Evolutionary conservation across 192 early-diverging fungal species (phyloP).

Genomic region (Polychytrium aggregatum): DNA sequence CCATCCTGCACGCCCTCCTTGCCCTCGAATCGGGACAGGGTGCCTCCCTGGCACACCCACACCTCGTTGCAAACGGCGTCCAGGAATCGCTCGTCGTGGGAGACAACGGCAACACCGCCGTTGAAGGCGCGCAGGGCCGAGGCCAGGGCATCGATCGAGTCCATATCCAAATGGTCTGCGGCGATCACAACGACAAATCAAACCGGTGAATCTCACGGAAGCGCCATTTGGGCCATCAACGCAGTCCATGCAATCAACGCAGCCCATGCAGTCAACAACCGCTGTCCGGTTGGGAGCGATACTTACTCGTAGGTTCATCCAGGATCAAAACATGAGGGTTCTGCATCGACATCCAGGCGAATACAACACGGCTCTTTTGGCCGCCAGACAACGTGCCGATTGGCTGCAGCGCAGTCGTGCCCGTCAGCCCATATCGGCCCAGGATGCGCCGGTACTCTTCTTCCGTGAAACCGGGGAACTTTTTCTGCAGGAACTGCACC

Average conservation of each 20-base stretch:
- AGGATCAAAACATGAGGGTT: conserved; percentile 45
- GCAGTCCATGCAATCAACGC: no score
- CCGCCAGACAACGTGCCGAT: conserved; percentile 94
- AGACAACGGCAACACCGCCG: conserved; percentile 87
- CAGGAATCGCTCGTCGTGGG: conserved; percentile 76
- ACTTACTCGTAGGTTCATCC: conserved; percentile 63
- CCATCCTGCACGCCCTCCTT: conserved; percentile 26
- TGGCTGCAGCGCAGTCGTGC: conserved; percentile 87
- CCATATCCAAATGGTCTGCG: conserved; percentile 50
- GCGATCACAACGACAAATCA: no score
- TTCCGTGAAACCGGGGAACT: conserved; percentile 83
- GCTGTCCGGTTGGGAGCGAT: conserved; percentile 21
- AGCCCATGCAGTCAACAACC: conserved; percentile 34
- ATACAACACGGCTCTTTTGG: conserved; percentile 77
- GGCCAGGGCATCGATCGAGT: conserved; percentile 88
- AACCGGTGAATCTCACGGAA: no score
- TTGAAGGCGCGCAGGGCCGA: conserved; percentile 75
- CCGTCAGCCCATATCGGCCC: conserved; percentile 91
- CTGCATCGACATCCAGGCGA: conserved; percentile 36
- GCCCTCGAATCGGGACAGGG: conserved; percentile 75
- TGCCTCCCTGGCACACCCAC: conserved; percentile 86
- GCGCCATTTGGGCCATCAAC: no score
- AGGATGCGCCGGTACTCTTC: conserved; percentile 93
- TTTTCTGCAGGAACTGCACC: conserved; percentile 78
- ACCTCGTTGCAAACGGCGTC: conserved; percentile 73